These are phyloP conservation scores for Butyriboletus loyo DNA, from an alignment of 768 basidiomycete species.

Conservation along the genomic window DNA sequence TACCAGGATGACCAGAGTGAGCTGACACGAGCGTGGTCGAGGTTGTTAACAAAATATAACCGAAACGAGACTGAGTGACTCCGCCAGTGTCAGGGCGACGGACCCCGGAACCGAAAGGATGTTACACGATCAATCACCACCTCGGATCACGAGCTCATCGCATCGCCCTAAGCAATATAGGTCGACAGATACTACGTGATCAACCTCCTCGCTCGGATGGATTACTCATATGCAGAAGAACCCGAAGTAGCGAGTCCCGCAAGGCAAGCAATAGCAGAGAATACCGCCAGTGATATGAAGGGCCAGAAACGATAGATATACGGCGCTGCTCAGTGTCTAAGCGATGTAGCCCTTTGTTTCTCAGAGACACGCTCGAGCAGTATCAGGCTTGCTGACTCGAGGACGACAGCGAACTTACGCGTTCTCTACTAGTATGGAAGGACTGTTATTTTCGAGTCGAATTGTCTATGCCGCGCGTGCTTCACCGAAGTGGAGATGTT, in stretches of 20 bases:
- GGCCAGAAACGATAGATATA: background rate
- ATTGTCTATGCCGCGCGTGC: background rate
- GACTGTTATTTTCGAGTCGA: background rate
- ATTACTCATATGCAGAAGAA: background rate
- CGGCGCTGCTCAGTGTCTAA: too few relatives aligned
- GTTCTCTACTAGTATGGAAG: background rate
- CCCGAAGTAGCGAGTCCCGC: background rate
- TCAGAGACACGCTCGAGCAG: too few relatives aligned
- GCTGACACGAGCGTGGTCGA: background rate
- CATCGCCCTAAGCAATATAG: too few relatives aligned
- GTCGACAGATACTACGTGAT: background rate
- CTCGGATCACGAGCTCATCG: background rate
- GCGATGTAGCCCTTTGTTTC: too few relatives aligned
- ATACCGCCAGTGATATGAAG: background rate
- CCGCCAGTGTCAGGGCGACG: background rate
- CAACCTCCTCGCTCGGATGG: background rate
- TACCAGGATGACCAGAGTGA: constrained; percentile 22
- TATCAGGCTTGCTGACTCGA: too few relatives aligned
- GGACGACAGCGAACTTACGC: background rate
- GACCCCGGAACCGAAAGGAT: constrained; percentile 9
- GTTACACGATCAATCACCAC: background rate
- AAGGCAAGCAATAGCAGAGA: background rate
- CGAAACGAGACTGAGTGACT: background rate
- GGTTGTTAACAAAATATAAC: background rate
- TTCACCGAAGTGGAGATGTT: too few relatives aligned